A percentile compares a stretch with the other conserved stretches of the same genome.
phyloP scores from a whole-genome alignment of 805 yeast genomes.

The Lipomyces mesembrius region DNA sequence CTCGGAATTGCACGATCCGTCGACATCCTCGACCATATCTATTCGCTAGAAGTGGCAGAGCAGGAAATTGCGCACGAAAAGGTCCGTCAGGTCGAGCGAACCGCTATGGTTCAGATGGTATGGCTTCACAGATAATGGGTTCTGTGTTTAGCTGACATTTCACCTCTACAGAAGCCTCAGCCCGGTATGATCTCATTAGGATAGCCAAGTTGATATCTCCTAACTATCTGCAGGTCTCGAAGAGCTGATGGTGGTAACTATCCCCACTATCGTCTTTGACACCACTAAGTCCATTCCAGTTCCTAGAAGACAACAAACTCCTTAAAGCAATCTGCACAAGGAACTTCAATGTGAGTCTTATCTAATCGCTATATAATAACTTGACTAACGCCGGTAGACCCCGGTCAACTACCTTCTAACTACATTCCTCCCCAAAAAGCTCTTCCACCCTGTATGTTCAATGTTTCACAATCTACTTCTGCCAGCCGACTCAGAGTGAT shows the following conservation, averaged over 20 bases:
- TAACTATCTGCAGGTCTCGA: conserved; percentile 50
- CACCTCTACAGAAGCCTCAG: conserved; percentile 42
- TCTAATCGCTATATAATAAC: background rate
- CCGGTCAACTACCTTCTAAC: conserved; percentile 61
- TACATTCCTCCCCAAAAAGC: conserved; percentile 50
- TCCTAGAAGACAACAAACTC: conserved; percentile 43
- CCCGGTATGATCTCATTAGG: conserved; percentile 37
- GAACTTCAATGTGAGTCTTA: conserved; percentile 50
- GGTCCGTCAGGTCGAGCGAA: conserved; percentile 59
- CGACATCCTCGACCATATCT: conserved; percentile 61
- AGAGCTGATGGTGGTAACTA: conserved; percentile 48
- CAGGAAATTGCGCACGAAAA: conserved; percentile 53
- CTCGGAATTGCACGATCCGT: conserved; percentile 53
- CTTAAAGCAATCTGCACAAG: conserved; percentile 67
- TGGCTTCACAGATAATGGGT: conserved; percentile 1
- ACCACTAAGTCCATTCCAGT: conserved; percentile 29
- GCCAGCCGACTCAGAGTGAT: background rate
- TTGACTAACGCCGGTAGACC: conserved; percentile 29
- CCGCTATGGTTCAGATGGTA: conserved; percentile 64
- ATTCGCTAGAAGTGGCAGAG: conserved; percentile 49
- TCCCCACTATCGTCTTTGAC: background rate
- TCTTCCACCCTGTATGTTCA: conserved; percentile 52
- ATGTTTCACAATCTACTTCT: background rate
- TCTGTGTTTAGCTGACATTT: conserved; percentile 2
- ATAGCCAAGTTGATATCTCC: background rate